Conservation (phyloP, 2,329 filamentous ascomycete species). For the Aspergillus sp. region DNA sequence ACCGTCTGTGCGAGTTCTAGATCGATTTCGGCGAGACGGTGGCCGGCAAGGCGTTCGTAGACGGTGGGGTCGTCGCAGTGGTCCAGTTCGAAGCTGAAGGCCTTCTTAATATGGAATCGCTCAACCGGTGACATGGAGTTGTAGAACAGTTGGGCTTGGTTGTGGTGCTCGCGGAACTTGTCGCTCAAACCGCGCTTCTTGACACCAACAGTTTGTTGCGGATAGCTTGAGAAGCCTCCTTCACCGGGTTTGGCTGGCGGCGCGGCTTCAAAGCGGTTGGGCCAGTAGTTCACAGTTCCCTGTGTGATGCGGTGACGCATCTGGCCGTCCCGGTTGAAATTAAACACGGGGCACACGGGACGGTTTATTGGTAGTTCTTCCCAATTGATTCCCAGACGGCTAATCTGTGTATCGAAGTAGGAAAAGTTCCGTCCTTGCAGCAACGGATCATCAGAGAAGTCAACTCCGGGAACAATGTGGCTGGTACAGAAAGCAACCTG, state of each 20-base stretch:
- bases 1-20: slow-evolving; percentile 61
- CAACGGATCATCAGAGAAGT: slow-evolving; percentile 69
- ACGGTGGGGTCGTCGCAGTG: slow-evolving; percentile 68
- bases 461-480: slow-evolving; percentile 71
- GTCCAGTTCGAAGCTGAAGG: slow-evolving; percentile 44
- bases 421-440: slow-evolving; percentile 65
- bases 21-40: slow-evolving; percentile 65
- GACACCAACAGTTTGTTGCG: slow-evolving; percentile 59
- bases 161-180: slow-evolving; percentile 73
- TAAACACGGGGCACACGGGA: slow-evolving; percentile 67
- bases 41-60: slow-evolving; percentile 62
- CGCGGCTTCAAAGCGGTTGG: slow-evolving; percentile 59
- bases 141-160: slow-evolving; percentile 75
- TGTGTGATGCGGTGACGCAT: slow-evolving; percentile 67
- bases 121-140: slow-evolving; percentile 54
- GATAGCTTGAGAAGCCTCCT: slow-evolving; percentile 63
- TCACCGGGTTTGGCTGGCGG: slow-evolving; percentile 58
- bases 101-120: slow-evolving; percentile 48
- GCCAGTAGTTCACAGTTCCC: slow-evolving; percentile 72
- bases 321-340: slow-evolving; percentile 68
- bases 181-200: slow-evolving; percentile 59
- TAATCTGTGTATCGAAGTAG: slow-evolving; percentile 52
- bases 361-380: slow-evolving; percentile 71
- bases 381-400: slow-evolving; percentile 68
- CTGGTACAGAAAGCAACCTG: slow-evolving; percentile 77